Evolutionary conservation across 345 rosid genomes (phyloP).

Genomic region (Gossypium rotundifolium): DNA sequence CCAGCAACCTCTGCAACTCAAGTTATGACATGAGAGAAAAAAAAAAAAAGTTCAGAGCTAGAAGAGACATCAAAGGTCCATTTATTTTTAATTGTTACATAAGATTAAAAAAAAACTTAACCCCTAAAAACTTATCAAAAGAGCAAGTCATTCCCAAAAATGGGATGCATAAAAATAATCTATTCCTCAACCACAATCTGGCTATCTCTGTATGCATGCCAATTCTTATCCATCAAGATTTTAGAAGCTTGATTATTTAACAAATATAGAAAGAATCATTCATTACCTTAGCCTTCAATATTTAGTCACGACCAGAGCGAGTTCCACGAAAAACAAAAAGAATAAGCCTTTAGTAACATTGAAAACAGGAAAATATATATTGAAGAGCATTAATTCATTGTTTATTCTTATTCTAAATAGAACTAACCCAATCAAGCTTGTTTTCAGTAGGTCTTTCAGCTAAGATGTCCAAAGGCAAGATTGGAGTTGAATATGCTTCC

Average conservation of each 20-base stretch:
- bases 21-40: background rate
- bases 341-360: background rate
- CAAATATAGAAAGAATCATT: background rate
- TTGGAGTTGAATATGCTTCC: conserved; percentile 82
- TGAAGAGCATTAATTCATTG: background rate
- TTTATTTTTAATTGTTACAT: background rate
- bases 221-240: background rate
- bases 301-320: conserved; percentile 19
- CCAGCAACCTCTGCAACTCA: conserved; percentile 66
- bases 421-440: conserved; percentile 57
- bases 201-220: conserved; percentile 8
- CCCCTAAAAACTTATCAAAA: background rate
- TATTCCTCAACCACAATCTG: background rate
- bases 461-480: conserved; percentile 76
- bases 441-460: conserved; percentile 76
- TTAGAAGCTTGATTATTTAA: conserved; percentile 4
- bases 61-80: background rate
- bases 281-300: conserved; percentile 81
- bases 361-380: background rate
- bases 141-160: background rate
- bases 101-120: background rate
- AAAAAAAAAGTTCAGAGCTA: background rate
- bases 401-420: background rate
- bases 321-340: conserved; percentile 32
- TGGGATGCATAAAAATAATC: background rate